Conservation (phyloP, 163 green algal species). For the Scenedesmus sp. region DNA sequence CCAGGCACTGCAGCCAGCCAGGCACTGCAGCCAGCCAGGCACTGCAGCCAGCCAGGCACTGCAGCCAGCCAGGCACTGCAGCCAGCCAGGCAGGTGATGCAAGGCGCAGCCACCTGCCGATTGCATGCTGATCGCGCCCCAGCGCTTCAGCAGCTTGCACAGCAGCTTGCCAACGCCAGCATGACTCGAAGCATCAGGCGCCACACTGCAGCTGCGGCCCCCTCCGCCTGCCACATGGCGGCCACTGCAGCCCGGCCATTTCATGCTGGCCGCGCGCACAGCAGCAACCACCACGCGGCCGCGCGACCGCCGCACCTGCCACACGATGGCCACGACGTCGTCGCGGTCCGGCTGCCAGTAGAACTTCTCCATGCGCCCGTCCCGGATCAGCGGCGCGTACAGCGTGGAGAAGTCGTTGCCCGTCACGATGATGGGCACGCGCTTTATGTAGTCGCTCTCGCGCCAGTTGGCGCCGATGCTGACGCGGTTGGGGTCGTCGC, state of each 20-base stretch:
- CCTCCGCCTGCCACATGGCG: not conserved
- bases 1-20: too few species aligned
- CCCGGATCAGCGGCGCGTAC: slow-evolving; percentile 87
- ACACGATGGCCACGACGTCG: slow-evolving; percentile 84
- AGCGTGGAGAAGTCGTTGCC: slow-evolving; percentile 93
- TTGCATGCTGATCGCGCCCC: too few species aligned
- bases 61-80: too few species aligned
- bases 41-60: too few species aligned
- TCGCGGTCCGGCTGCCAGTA: slow-evolving; percentile 88
- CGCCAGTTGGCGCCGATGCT: slow-evolving; percentile 78
- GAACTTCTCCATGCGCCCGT: slow-evolving; percentile 96
- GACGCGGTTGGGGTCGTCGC: slow-evolving; percentile 89
- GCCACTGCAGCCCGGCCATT: too few species aligned
- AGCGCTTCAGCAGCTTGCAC: too few species aligned
- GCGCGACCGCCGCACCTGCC: slow-evolving; percentile 64
- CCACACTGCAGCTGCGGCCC: not conserved
- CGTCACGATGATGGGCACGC: slow-evolving; percentile 93
- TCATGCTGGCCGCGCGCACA: not conserved
- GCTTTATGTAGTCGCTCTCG: slow-evolving; percentile 64
- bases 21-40: too few species aligned
- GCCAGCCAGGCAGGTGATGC: too few species aligned
- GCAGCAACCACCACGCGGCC: not conserved
- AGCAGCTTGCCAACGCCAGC: not conserved
- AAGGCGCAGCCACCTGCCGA: too few species aligned
- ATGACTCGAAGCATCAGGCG: too few species aligned